Base-by-base conservation (phyloP, 148 eudicot species). In the Rhododendron ovatum region DNA sequence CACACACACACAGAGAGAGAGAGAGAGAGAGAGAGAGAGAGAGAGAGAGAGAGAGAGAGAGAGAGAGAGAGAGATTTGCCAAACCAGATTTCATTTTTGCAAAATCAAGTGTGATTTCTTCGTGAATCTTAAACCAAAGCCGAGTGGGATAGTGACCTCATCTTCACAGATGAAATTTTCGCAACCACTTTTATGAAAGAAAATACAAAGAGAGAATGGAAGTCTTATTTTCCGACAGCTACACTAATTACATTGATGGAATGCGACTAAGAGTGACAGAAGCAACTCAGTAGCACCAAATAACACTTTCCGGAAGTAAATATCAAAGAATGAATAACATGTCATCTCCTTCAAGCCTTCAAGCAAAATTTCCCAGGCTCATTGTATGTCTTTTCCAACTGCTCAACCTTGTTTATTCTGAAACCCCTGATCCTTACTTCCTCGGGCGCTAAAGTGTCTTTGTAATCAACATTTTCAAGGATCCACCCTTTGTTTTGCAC, bases 401-500 rank as follows among this genome's bases (percentile, higher is more conserved):
- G 98, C 91, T 95, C 99, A 9, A 92, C 81, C 90, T 90, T 94
- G 86, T 93, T 95, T 73, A 97, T 86, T 86, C 88, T 93, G 89
- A 97, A 97, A 53, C 99, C 98, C 83, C 99, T 92, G 59, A 91
- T 97, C 82, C 99, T 91, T 69, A 93, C 87, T 92, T 97, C 98
- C 91, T 95, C 99, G 0, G 99, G 98, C 7, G 85, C 78, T 13
- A 93, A 87, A 65, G 91, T 88, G 76, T 97, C 95, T 78, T 90
- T 94, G 89, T 86, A 91, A 87, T 97, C 96, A 11, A 95, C 94
- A 55, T 85, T 91, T 86, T 97, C 96, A 47, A 97, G 89, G 51
- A 73, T 85, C 99, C 99, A 97, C 15, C 98, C 95, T 55, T 92
- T 88, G 92, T 95, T 97, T 85, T 91, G 91, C 87, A 97, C 92